A percentile compares a stretch with the other conserved stretches of the same genome.
Evolutionary conservation across 2,329 filamentous ascomycete species (phyloP).

Genomic region (Trichoderma endophyticum): DNA sequence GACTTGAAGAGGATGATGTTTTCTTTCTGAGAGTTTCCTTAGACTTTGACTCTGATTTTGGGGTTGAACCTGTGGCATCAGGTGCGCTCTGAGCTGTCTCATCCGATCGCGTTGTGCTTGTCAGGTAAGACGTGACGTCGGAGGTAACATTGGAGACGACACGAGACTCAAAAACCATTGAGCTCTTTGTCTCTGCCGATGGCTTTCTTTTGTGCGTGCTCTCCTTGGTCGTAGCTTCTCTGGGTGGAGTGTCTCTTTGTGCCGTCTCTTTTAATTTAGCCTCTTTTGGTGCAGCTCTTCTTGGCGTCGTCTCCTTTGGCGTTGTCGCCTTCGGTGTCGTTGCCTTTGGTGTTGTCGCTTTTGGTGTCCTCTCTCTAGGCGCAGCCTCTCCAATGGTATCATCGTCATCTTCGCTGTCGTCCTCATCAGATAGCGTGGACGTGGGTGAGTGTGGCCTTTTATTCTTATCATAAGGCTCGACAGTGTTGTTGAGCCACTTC

Average conservation of each 20-base stretch:
- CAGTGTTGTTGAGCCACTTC: constrained; percentile 61
- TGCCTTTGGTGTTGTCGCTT: not conserved
- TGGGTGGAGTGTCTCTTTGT: not conserved
- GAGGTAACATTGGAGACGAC: constrained; percentile 14
- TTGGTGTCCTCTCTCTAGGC: not conserved
- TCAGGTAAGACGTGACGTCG: constrained; percentile 17
- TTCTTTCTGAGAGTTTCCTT: constrained; percentile 24
- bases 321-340: not conserved
- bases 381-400: not conserved
- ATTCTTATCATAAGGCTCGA: constrained; percentile 59
- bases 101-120: constrained; percentile 1
- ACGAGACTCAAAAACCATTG: constrained; percentile 24
- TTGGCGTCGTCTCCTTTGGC: not conserved
- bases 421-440: not conserved
- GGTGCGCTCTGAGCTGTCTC: not conserved
- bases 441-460: constrained; percentile 4
- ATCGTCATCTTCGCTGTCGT: constrained; percentile 18
- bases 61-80: constrained; percentile 8
- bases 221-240: not conserved
- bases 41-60: not conserved
- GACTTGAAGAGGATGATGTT: constrained; percentile 36
- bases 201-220: constrained; percentile 20
- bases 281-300: not conserved
- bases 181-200: constrained; percentile 26
- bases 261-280: not conserved